Conservation (phyloP, 208 protist species). For the Leishmania amazonensis region DNA sequence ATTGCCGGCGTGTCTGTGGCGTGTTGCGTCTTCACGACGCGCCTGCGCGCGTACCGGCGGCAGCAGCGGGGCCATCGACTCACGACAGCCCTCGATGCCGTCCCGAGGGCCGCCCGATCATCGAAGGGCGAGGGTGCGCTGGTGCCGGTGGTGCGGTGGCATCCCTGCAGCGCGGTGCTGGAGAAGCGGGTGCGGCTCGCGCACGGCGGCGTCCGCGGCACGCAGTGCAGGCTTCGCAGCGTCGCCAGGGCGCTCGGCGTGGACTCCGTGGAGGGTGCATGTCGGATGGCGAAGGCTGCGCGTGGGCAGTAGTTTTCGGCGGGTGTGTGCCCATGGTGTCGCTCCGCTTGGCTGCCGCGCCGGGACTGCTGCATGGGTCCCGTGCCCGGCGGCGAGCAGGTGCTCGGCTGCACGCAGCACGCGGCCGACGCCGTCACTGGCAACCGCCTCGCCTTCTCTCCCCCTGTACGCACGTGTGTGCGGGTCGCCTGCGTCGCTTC, state of each 20-base stretch:
- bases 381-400: too few relatives aligned
- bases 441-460: too few relatives aligned
- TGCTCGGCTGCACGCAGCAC: too few relatives aligned
- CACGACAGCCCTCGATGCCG: conserved; percentile 36
- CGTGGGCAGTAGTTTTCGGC: conserved; percentile 46
- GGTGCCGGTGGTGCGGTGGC: conserved; percentile 28
- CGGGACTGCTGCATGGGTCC: too few relatives aligned
- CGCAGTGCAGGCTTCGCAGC: conserved; percentile 59
- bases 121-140: not conserved
- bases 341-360: too few relatives aligned
- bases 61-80: conserved; percentile 60
- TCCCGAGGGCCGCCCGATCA: conserved; percentile 21
- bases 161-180: conserved; percentile 46
- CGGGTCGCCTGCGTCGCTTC: too few relatives aligned
- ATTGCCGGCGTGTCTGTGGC: conserved; percentile 54
- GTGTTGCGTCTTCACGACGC: conserved; percentile 59
- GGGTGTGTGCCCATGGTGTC: conserved; percentile 27
- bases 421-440: too few relatives aligned
- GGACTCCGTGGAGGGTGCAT: conserved; percentile 58
- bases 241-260: conserved; percentile 76
- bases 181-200: conserved; percentile 60
- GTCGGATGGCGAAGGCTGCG: conserved; percentile 47
- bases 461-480: too few relatives aligned
- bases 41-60: conserved; percentile 48
- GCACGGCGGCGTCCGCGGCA: conserved; percentile 70